A percentile compares a stretch with the other conserved stretches of the same genome.
These are phyloP conservation scores for Cunninghamia lanceolata DNA, from an alignment of 75 land plant species.

Conservation along the genomic window DNA sequence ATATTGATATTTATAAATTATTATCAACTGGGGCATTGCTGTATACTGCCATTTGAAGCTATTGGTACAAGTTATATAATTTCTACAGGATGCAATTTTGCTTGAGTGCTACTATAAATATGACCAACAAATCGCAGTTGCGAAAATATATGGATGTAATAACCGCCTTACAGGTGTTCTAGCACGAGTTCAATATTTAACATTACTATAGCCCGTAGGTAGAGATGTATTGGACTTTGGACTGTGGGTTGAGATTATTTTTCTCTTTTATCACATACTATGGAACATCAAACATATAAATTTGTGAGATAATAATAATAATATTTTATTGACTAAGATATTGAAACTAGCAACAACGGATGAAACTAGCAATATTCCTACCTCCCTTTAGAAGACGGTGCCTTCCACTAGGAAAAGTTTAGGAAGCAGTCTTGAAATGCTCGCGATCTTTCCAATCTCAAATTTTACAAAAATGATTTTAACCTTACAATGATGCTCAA, in stretches of 20 bases:
- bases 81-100: background rate
- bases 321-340: too few species aligned
- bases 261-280: too few species aligned
- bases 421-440: too few species aligned
- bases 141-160: background rate
- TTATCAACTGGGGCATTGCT: background rate
- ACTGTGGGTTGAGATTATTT: background rate
- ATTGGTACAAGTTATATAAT: background rate
- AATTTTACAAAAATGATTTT: background rate
- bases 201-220: background rate
- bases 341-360: too few species aligned
- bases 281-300: background rate
- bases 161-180: background rate
- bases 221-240: background rate
- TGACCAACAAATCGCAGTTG: background rate
- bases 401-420: too few species aligned
- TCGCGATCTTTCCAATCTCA: background rate
- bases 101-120: background rate
- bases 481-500: background rate
- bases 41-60: background rate
- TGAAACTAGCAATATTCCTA: too few species aligned
- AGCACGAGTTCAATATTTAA: background rate
- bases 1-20: background rate
- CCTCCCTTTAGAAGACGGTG: background rate
- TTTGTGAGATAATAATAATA: background rate